Percentiles rank a stretch among this genome's conserved stretches.
These are phyloP conservation scores for Beauveria sp. DNA, from an alignment of 2,329 filamentous ascomycete genomes.

Conservation along the genomic window DNA sequence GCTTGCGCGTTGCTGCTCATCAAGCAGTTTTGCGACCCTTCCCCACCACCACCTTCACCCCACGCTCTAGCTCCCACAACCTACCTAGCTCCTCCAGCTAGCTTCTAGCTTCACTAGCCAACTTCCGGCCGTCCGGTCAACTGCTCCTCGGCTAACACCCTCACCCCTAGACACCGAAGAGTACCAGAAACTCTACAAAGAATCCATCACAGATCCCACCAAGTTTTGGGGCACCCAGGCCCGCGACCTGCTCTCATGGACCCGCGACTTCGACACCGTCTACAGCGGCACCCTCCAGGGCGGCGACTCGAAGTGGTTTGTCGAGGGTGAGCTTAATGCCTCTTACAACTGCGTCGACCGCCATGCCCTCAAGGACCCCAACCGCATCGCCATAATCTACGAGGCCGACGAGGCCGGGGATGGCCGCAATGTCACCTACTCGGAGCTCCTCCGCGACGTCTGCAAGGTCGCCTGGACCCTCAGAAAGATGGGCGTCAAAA, in stretches of 20 bases:
- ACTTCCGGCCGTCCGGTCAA: constrained; percentile 11
- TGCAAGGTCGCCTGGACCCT: constrained; percentile 80
- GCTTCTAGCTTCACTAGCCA: background rate
- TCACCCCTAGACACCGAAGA: constrained; percentile 49
- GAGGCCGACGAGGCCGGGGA: constrained; percentile 87
- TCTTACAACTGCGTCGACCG: constrained; percentile 97
- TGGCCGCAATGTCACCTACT: constrained; percentile 85
- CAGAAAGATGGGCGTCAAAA: constrained; percentile 92
- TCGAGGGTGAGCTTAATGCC: constrained; percentile 88
- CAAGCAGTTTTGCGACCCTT: background rate
- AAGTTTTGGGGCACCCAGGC: constrained; percentile 86
- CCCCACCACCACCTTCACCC: background rate
- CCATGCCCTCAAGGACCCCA: constrained; percentile 88
- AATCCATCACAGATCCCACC: constrained; percentile 85
- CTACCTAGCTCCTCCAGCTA: background rate
- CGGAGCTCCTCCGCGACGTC: constrained; percentile 87
- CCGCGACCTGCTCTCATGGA: constrained; percentile 84
- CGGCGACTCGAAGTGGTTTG: constrained; percentile 90
- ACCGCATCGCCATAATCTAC: constrained; percentile 96
- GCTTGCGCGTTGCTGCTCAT: background rate
- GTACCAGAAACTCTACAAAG: constrained; percentile 60
- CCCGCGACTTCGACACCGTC: constrained; percentile 86
- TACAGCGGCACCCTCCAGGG: constrained; percentile 65
- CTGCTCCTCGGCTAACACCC: constrained; percentile 1
- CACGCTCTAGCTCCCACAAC: background rate